phyloP scores from a whole-genome alignment of 352 stramenopile species.

The Phytophthora fragariaefolia region DNA sequence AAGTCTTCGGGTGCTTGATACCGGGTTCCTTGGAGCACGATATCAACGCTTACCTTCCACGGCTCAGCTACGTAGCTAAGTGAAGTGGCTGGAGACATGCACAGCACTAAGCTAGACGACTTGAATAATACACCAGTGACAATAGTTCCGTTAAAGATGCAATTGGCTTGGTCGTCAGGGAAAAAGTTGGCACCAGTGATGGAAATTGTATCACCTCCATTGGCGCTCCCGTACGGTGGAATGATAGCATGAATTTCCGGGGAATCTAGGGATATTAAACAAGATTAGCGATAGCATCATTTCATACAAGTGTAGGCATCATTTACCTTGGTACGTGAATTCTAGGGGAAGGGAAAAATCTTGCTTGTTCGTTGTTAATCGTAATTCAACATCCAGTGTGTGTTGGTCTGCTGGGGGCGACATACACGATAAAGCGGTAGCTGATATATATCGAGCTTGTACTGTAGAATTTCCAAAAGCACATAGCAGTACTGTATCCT shows the following conservation, averaged over 20 bases:
- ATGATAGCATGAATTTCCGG: slow-evolving; percentile 40
- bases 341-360: slow-evolving; percentile 49
- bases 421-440: slow-evolving; percentile 35
- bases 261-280: slow-evolving; percentile 34
- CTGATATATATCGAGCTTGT: slow-evolving; percentile 33
- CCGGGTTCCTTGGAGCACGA: slow-evolving; percentile 35
- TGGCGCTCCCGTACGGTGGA: slow-evolving; percentile 34
- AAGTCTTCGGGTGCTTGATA: slow-evolving; percentile 35
- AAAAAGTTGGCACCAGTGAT: slow-evolving; percentile 48
- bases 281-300: not conserved
- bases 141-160: slow-evolving; percentile 51
- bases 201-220: slow-evolving; percentile 32
- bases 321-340: slow-evolving; percentile 63
- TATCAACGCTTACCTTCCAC: slow-evolving; percentile 25
- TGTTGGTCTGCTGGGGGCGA: slow-evolving; percentile 12
- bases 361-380: slow-evolving; percentile 62
- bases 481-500: slow-evolving; percentile 36
- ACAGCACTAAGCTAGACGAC: slow-evolving; percentile 35
- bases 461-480: slow-evolving; percentile 40
- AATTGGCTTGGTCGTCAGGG: slow-evolving; percentile 28
- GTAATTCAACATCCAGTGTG: slow-evolving; percentile 34
- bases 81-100: slow-evolving; percentile 34
- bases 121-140: slow-evolving; percentile 32
- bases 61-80: not conserved
- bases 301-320: not conserved